Base-by-base conservation (phyloP, 495 filamentous ascomycete genomes). In the Podospora didyma region DNA sequence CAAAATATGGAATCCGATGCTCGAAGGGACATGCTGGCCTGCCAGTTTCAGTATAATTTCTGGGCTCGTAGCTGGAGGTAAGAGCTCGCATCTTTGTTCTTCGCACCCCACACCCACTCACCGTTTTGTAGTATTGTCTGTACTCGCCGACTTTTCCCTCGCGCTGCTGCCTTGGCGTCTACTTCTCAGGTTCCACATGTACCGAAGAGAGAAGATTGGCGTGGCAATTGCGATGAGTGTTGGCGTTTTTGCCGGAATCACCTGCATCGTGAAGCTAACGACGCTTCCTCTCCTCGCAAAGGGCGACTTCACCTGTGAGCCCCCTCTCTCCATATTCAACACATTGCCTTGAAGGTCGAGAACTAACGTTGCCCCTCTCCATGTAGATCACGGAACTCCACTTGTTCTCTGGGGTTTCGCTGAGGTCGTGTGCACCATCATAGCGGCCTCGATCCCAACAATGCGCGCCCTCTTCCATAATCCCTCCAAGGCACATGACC, bases 151-250 rank as follows among this genome's bases (percentile, higher is more conserved):
- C 47, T 56, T 73, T 14, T 26, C 59, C 1, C 63, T 75, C 6
- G 69, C 68, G 2, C 24, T 72, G 11, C 53, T 74, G 14, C 71
- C 69, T 0, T 75, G 71, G 72, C 65, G 55, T 26, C 58, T 70
- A 14, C 56, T 75, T 10, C 64, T 60, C 59, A 60, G 52, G 16
- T 61, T 69, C 19, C 60, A 71, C 53, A 71, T 75, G 69, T 64
- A 62, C 47, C 58, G 34, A 20, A 64, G 63, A 46, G 72, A 73
- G 58, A 73, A 70, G 53, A 60, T 70, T 50, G 72, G 72, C 1
- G 69, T 69, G 1, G 63, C 62, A 31, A 21, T 74, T 14, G 71
- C 69, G 3, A 74, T 75, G 71, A 73, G 66, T 44, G 66, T 72
- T 54, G 72, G 72, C 16, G 20, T 63, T 17, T 54, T 60, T 23